These are phyloP conservation scores for Babesia divergens DNA, from an alignment of 169 alveolate species.

Conservation along the genomic window DNA sequence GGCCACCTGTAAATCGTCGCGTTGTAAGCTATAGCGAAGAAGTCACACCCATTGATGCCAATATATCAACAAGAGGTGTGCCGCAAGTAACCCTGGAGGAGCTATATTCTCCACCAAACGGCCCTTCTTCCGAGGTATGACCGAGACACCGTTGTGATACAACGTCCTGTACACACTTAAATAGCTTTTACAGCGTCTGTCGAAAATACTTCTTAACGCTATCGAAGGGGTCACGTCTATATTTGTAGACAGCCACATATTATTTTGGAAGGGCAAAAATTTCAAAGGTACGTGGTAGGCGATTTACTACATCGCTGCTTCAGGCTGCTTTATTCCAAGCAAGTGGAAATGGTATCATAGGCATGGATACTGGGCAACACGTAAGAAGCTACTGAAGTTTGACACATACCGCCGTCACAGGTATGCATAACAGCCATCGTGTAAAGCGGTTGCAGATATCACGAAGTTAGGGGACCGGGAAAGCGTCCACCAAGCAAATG, in stretches of 20 bases:
- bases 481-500: conserved; percentile 70
- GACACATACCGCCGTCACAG: conserved; percentile 81
- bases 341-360: conserved; percentile 87
- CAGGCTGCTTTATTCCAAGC: conserved; percentile 67
- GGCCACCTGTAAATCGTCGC: too few species aligned
- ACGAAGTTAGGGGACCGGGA: conserved; percentile 83
- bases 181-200: too few species aligned
- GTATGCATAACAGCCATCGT: conserved; percentile 20
- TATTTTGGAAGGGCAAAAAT: conserved; percentile 24
- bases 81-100: too few species aligned
- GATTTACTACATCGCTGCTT: background rate
- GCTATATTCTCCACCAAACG: too few species aligned
- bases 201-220: too few species aligned
- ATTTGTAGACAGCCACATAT: background rate
- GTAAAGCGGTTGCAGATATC: conserved; percentile 66
- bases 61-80: too few species aligned
- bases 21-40: too few species aligned
- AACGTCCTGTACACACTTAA: too few species aligned
- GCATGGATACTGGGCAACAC: conserved; percentile 88
- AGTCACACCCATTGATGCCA: too few species aligned
- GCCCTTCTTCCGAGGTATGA: too few species aligned
- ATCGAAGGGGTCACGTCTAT: background rate
- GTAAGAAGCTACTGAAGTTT: conserved; percentile 78
- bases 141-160: too few species aligned
- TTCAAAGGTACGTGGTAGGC: conserved; percentile 9